Base-by-base conservation (phyloP, 345 rosid genomes). In the Anacardium occidentale region DNA sequence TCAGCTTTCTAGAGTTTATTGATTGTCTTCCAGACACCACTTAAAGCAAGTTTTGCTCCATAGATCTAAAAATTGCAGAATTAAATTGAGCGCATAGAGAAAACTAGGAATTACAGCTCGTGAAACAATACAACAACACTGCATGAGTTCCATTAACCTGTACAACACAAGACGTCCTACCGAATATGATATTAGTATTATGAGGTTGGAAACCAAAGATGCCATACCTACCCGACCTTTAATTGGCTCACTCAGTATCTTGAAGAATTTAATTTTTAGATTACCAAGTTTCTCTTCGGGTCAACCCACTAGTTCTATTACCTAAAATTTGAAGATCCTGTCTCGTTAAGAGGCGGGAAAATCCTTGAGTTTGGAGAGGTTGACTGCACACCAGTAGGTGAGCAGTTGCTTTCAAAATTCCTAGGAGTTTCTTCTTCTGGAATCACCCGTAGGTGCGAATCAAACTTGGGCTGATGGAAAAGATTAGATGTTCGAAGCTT, bases 341-440 rank as follows among this genome's bases (percentile, higher is more conserved):
- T 57, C 53, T 77, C 70, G 29, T 40, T 76, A 71, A 69, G 78
- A 54, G 83, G 82, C 53, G 82, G 79, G 63, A 85, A 74, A 52
- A 78, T 70, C 65, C 77, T 75, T 71, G 72, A 24, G 54, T 80
- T 77, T 13, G 85, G 85, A 37, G 85, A 85, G 60, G 71, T 37
- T 40, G 80, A 48, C 51, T 77, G 81, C 53, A 69, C 74, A 52
- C 54, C 73, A 20, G 62, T 44, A 29, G 80, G 18, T 40, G 70
- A 67, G 66, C 47, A 32, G 51, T 55, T 71, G 70, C 48, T 63
- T 42, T 71, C 61, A 20, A 55, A 37, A 42, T 66, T 55, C 58
- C 71, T 70, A 7, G 77, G 75, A 63, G 81, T 74, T 57, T 66
- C 80, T 17, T 77, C 74, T 82, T 70, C 83, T 21, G 77, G 81